A percentile compares a stretch with the other conserved stretches of the same genome.
Evolutionary conservation across 1,284 basidiomycete genomes (phyloP).

Genomic region (Xanthoconium separans): DNA sequence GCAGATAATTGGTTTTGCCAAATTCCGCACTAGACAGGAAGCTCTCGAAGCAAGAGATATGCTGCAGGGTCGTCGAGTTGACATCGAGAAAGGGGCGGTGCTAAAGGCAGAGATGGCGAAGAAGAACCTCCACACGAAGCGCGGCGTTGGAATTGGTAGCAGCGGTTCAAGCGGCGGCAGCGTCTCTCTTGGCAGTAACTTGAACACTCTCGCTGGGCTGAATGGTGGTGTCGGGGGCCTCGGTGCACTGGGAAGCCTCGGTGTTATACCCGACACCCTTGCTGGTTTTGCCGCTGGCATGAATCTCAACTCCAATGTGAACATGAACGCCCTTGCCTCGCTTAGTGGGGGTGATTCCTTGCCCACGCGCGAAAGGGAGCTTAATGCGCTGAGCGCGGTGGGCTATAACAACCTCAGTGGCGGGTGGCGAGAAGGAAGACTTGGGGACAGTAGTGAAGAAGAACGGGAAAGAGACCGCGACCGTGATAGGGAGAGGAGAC

Average conservation of each 20-base stretch:
- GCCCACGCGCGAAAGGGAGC: slow-evolving; percentile 48
- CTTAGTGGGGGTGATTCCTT: slow-evolving; percentile 30
- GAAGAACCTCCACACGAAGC: slow-evolving; percentile 97
- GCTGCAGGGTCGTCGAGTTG: slow-evolving; percentile 89
- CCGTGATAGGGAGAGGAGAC: slow-evolving; percentile 40
- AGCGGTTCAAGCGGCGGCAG: slow-evolving; percentile 24
- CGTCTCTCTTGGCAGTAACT: slow-evolving; percentile 25
- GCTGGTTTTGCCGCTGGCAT: slow-evolving; percentile 31
- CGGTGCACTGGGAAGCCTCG: slow-evolving; percentile 31
- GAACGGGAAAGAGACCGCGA: slow-evolving; percentile 37
- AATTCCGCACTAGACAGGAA: slow-evolving; percentile 87
- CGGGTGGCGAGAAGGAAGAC: slow-evolving; percentile 37
- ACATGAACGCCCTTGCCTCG: slow-evolving; percentile 25
- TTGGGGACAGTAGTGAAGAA: slow-evolving; percentile 36
- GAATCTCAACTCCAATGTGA: slow-evolving; percentile 29
- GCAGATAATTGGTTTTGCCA: slow-evolving; percentile 98
- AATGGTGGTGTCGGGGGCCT: slow-evolving; percentile 28
- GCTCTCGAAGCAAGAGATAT: slow-evolving; percentile 88
- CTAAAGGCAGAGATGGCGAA: slow-evolving; percentile 99
- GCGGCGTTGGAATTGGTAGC: slow-evolving; percentile 63
- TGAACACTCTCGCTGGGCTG: slow-evolving; percentile 27
- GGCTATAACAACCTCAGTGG: slow-evolving; percentile 40
- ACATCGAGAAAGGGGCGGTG: slow-evolving; percentile 91
- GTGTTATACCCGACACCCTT: slow-evolving; percentile 34
- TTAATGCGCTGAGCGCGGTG: slow-evolving; percentile 48